Conservation (phyloP, 108 stramenopile species). For the Aurantiochytrium sp. region DNA sequence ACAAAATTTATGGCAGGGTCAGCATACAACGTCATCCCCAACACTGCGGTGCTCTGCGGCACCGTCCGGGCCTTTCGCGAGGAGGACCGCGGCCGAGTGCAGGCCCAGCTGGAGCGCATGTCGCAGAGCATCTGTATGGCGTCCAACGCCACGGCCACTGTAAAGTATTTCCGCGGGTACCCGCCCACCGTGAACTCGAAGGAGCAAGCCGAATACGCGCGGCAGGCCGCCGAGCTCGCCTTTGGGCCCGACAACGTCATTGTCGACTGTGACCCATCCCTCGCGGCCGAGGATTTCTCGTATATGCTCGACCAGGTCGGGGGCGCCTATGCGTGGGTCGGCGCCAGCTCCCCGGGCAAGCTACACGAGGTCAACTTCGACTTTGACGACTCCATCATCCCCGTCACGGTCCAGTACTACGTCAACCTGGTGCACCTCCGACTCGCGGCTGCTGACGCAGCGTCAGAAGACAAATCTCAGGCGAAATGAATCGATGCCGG, state of each 20-base stretch:
- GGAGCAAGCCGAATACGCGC: constrained; percentile 63
- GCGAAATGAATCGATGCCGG: too few species aligned
- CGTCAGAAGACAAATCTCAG: too few species aligned
- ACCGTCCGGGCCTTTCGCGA: constrained; percentile 77
- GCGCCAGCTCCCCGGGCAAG: constrained; percentile 63
- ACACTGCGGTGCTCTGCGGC: constrained; percentile 61
- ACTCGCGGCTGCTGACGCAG: background rate
- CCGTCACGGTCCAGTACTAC: constrained; percentile 69
- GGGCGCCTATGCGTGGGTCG: constrained; percentile 69
- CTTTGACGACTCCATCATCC: constrained; percentile 71
- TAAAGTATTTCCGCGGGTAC: constrained; percentile 68
- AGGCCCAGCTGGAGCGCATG: constrained; percentile 62
- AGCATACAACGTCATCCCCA: constrained; percentile 76
- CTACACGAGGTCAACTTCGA: constrained; percentile 79
- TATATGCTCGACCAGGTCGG: constrained; percentile 74
- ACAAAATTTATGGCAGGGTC: constrained; percentile 67
- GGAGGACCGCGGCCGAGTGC: constrained; percentile 57
- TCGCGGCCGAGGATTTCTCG: constrained; percentile 87
- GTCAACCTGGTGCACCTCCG: constrained; percentile 58
- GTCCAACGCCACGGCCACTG: constrained; percentile 69
- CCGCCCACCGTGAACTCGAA: constrained; percentile 80
- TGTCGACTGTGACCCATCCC: constrained; percentile 66
- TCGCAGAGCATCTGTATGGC: constrained; percentile 57
- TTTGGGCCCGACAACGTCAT: constrained; percentile 46
- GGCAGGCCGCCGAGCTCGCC: constrained; percentile 64